Percentiles rank a stretch among this genome's conserved stretches.
Conservation (phyloP, 805 yeast genomes). For the Debaryomyces maramus region DNA sequence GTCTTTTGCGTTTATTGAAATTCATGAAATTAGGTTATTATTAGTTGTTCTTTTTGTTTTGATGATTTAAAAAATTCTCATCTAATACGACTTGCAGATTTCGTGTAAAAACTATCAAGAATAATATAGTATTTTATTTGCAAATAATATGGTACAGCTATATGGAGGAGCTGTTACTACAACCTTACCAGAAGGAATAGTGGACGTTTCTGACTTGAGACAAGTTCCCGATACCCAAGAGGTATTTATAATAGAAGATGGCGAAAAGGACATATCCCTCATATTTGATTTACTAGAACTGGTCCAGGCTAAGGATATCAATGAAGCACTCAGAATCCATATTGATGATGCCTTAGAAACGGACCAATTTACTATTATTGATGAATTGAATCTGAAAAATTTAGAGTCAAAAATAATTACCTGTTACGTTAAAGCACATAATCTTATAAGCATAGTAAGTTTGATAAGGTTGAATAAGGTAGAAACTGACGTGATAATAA, state of each 20-base stretch:
- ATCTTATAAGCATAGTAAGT: slow-evolving; percentile 49
- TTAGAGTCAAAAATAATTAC: slow-evolving; percentile 4
- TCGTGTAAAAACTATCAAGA: too few relatives aligned
- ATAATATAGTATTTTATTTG: too few relatives aligned
- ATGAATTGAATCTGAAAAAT: slow-evolving; percentile 3
- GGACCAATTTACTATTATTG: slow-evolving; percentile 9
- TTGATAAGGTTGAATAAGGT: slow-evolving; percentile 52
- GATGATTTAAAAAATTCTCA: not conserved
- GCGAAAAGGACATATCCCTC: slow-evolving; percentile 50
- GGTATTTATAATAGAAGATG: slow-evolving; percentile 60
- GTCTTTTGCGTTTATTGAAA: slow-evolving; percentile 24
- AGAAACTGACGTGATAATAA: slow-evolving; percentile 60
- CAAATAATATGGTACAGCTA: slow-evolving; percentile 27
- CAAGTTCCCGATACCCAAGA: slow-evolving; percentile 94
- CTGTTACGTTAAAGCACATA: slow-evolving; percentile 4
- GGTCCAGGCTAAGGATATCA: slow-evolving; percentile 37
- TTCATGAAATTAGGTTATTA: not conserved
- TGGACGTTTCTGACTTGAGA: slow-evolving; percentile 78
- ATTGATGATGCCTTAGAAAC: slow-evolving; percentile 51
- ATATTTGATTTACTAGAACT: slow-evolving; percentile 66
- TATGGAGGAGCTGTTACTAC: slow-evolving; percentile 84
- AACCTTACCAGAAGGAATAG: slow-evolving; percentile 50
- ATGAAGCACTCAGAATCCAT: slow-evolving; percentile 51
- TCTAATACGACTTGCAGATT: slow-evolving; percentile 3
- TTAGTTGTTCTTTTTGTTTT: not conserved